phyloP scores from a whole-genome alignment of 2,329 filamentous ascomycete genomes.

The Sclerotinia minor region DNA sequence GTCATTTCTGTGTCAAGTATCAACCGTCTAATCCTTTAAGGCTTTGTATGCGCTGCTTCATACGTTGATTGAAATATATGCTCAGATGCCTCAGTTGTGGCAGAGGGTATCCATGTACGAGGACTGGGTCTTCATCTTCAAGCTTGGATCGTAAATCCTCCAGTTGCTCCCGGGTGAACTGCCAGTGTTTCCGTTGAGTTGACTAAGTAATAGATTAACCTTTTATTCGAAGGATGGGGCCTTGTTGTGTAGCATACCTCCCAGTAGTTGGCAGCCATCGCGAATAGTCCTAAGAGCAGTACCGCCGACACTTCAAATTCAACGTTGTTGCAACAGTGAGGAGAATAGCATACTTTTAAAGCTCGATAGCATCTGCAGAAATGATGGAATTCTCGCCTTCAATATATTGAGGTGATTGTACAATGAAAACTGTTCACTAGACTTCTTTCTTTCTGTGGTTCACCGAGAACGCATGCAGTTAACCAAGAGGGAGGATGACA shows the following conservation, averaged over 20 bases:
- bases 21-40: constrained; percentile 6
- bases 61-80: constrained; percentile 91
- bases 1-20: constrained; percentile 61
- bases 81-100: constrained; percentile 80
- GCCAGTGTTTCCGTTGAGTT: constrained; percentile 87
- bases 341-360: constrained; percentile 8
- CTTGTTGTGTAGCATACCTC: constrained; percentile 13
- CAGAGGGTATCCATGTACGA: constrained; percentile 77
- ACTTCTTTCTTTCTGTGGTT: not conserved
- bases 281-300: not conserved
- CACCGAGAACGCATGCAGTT: no score
- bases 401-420: not conserved
- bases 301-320: not conserved
- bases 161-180: constrained; percentile 81
- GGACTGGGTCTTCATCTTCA: constrained; percentile 70
- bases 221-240: not conserved
- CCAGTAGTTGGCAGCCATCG: constrained; percentile 31
- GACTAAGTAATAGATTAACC: constrained; percentile 53
- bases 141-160: constrained; percentile 72
- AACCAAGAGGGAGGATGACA: not conserved
- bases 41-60: constrained; percentile 39
- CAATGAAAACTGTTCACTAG: not conserved
- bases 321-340: not conserved
- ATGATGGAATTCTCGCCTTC: not conserved
- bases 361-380: not conserved